phyloP scores from a whole-genome alignment of 1,284 basidiomycete species.

The Ganoderma lucidum region DNA sequence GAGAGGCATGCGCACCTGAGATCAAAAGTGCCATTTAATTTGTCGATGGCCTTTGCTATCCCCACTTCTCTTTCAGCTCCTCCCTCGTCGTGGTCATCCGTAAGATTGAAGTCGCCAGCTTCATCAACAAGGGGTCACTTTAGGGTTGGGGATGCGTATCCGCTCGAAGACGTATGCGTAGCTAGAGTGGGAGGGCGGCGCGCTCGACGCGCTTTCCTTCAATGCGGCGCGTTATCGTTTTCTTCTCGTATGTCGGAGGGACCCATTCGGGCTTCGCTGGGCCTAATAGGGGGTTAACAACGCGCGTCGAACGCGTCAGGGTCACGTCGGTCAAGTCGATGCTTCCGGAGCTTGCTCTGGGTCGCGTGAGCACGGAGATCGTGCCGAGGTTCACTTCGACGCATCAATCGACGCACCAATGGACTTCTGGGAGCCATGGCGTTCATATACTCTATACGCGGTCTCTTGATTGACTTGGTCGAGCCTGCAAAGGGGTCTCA shows the following conservation, averaged over 20 bases:
- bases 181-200: slow-evolving; percentile 11
- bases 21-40: slow-evolving; percentile 31
- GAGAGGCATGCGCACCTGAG: slow-evolving; percentile 29
- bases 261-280: slow-evolving; percentile 33
- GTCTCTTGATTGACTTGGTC: slow-evolving; percentile 36
- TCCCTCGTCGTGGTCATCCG: slow-evolving; percentile 16
- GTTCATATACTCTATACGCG: slow-evolving; percentile 34
- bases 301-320: slow-evolving; percentile 25
- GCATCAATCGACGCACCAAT: slow-evolving; percentile 11
- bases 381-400: neutral
- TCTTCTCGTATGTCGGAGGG: slow-evolving; percentile 35
- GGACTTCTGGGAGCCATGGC: slow-evolving; percentile 11
- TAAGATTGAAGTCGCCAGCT: slow-evolving; percentile 20
- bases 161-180: neutral
- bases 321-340: slow-evolving; percentile 17
- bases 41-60: slow-evolving; percentile 35
- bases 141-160: slow-evolving; percentile 22
- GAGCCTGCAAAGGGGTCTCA: slow-evolving; percentile 41
- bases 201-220: slow-evolving; percentile 20
- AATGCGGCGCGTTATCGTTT: slow-evolving; percentile 20
- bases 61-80: slow-evolving; percentile 34
- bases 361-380: slow-evolving; percentile 15
- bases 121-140: slow-evolving; percentile 1
- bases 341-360: neutral
- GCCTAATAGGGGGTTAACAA: slow-evolving; percentile 33